Evolutionary conservation across 352 stramenopile species (phyloP).

Genomic region (Phytophthora pluvialis): DNA sequence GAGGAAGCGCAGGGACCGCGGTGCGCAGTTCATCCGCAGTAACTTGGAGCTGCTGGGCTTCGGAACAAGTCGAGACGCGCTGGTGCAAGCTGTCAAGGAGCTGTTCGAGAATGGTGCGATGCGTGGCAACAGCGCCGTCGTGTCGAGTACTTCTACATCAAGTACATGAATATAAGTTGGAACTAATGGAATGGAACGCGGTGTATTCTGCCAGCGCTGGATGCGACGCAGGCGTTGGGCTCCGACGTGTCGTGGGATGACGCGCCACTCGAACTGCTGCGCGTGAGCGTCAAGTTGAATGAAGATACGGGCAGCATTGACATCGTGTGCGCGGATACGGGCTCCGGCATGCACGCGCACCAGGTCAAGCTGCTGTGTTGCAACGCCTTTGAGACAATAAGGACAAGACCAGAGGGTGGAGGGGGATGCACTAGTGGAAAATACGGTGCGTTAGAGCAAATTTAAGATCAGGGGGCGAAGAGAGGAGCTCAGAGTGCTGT

Average conservation of each 20-base stretch:
- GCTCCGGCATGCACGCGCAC: slow-evolving; percentile 69
- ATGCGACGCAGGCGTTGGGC: slow-evolving; percentile 52
- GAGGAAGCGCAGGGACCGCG: slow-evolving; percentile 35
- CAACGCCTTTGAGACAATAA: slow-evolving; percentile 77
- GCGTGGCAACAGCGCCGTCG: too few relatives aligned
- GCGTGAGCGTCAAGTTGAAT: slow-evolving; percentile 48
- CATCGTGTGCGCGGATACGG: slow-evolving; percentile 80
- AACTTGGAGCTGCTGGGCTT: slow-evolving; percentile 85
- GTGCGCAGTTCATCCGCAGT: slow-evolving; percentile 61
- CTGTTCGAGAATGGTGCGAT: slow-evolving; percentile 80
- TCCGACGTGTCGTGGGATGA: slow-evolving; percentile 31
- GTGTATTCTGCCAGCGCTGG: slow-evolving; percentile 47
- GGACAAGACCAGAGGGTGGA: slow-evolving; percentile 8
- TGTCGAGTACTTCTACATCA: too few relatives aligned
- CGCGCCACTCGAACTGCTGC: slow-evolving; percentile 46
- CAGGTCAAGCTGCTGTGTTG: slow-evolving; percentile 72
- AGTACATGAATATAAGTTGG: too few relatives aligned
- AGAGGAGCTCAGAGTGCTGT: too few relatives aligned
- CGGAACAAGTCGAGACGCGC: slow-evolving; percentile 54
- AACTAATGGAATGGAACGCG: slow-evolving; percentile 2
- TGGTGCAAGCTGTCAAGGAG: slow-evolving; percentile 83
- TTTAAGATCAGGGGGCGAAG: not conserved
- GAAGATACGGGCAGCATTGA: slow-evolving; percentile 46
- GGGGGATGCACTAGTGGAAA: slow-evolving; percentile 52
- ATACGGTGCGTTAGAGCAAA: slow-evolving; percentile 49